Evolutionary conservation across 768 basidiomycete genomes (phyloP).

Genomic region (Lactifluus piperatus): DNA sequence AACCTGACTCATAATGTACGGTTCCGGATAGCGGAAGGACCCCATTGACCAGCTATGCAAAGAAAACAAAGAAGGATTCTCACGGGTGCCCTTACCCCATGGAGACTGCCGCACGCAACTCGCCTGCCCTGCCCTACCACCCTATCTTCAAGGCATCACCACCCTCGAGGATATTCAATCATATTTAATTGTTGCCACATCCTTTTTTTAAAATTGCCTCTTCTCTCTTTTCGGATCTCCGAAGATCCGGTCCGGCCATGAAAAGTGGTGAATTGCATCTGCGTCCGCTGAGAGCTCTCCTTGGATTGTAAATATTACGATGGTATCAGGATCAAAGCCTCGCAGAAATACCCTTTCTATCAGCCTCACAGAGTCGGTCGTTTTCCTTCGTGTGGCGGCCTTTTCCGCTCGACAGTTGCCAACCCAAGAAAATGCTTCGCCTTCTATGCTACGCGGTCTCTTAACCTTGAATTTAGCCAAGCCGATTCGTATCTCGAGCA

Average conservation of each 20-base stretch:
- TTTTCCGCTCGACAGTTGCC: slow-evolving; percentile 26
- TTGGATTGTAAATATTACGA: not conserved
- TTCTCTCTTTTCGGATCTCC: not conserved
- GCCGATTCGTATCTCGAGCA: slow-evolving; percentile 79
- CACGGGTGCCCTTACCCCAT: not conserved
- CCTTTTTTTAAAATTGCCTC: not conserved
- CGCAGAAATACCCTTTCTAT: slow-evolving; percentile 31
- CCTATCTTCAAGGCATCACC: not conserved
- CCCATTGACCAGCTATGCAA: not conserved
- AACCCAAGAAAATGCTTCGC: slow-evolving; percentile 31
- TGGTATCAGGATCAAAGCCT: not conserved
- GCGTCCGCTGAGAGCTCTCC: not conserved
- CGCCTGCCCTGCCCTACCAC: not conserved
- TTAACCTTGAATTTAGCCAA: slow-evolving; percentile 58
- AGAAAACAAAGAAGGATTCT: not conserved
- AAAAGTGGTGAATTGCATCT: not conserved
- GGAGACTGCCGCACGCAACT: not conserved
- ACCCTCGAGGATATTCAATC: not conserved
- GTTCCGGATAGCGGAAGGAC: not conserved
- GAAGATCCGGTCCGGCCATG: not conserved
- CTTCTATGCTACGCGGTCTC: slow-evolving; percentile 57
- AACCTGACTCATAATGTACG: not conserved
- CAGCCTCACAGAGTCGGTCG: slow-evolving; percentile 45
- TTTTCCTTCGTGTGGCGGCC: slow-evolving; percentile 40
- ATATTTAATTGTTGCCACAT: not conserved